phyloP scores from a whole-genome alignment of 2,329 filamentous ascomycete genomes.

The Aspergillus sojae region DNA sequence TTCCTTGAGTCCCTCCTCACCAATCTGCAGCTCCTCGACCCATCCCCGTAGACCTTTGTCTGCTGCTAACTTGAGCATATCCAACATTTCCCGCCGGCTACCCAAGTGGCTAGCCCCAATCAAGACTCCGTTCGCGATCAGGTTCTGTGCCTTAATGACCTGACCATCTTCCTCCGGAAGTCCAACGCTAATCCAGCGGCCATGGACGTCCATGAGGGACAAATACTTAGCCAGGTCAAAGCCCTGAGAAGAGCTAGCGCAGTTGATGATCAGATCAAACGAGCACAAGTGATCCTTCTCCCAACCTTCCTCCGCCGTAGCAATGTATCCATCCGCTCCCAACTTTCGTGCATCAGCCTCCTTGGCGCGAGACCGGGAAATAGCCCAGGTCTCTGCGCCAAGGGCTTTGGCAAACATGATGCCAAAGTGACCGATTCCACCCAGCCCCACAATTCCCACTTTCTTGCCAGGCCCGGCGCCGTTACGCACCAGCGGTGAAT shows the following conservation, averaged over 20 bases:
- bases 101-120: slow-evolving; percentile 74
- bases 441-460: slow-evolving; percentile 49
- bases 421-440: slow-evolving; percentile 72
- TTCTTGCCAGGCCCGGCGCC: slow-evolving; percentile 68
- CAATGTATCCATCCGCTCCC: slow-evolving; percentile 63
- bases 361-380: slow-evolving; percentile 63
- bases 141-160: slow-evolving; percentile 71
- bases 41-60: slow-evolving; percentile 71
- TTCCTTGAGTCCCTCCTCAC: slow-evolving; percentile 68
- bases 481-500: slow-evolving; percentile 74
- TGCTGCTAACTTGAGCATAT: slow-evolving; percentile 71
- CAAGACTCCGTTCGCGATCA: slow-evolving; percentile 72
- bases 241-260: slow-evolving; percentile 72
- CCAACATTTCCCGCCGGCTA: slow-evolving; percentile 68
- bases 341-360: slow-evolving; percentile 62
- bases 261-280: slow-evolving; percentile 71
- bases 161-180: slow-evolving; percentile 77
- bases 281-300: slow-evolving; percentile 56
- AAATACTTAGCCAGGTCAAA: slow-evolving; percentile 69
- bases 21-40: slow-evolving; percentile 72
- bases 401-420: slow-evolving; percentile 70
- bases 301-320: slow-evolving; percentile 61
- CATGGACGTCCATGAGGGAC: slow-evolving; percentile 77
- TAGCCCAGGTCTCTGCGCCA: slow-evolving; percentile 63
- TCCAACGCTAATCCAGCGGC: slow-evolving; percentile 77